Evolutionary conservation across 2,329 filamentous ascomycete genomes (phyloP), one percentile per base, ranked within the genome.

Genomic region (Emydomyces testavorans): DNA sequence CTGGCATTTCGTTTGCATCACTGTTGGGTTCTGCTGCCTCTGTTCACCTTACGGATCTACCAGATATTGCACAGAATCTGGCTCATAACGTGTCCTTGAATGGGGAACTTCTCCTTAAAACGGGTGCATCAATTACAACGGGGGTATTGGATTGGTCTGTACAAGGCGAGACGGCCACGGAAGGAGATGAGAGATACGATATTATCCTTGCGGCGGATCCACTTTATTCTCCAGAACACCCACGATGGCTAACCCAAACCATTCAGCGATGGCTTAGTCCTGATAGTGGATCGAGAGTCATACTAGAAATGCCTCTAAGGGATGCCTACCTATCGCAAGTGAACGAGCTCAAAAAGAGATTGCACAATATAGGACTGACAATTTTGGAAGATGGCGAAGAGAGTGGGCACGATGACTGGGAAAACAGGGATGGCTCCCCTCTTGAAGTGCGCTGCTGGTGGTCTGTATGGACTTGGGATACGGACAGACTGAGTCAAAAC

Each of bases 201-300:
- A 69, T 94, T 47, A 79, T 96, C 36, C 73, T 98, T 2, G 86
- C 80, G 1, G 87, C 90, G 2, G 92, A 98, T 63, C 78, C 86
- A 0, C 70, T 98, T 16, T 96, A 96, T 65, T 87, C 89, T 38
- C 76, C 88, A 41, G 76, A 84, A 3, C 92, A 96, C 60, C 87
- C 90, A 0, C 66, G 64, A 2, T 77, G 92, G 58, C 74, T 96
- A 18, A 79, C 81, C 0, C 71, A 79, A 11, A 81, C 85, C 11
- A 80, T 96, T 37, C 66, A 72, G 7, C 67, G 74, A 32, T 86
- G 88, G 66, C 71, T 95, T 8, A 74, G 73, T 6, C 65, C 70
- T 11, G 71, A 70, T 2, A 48, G 63, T 0, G 68, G 75, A 23
- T 77, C 85, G 1, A 75, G 83, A 29, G 82, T 83, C 1, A 72